Base-by-base conservation (phyloP, 495 filamentous ascomycete species). In the Polyplosphaeria fusca region DNA sequence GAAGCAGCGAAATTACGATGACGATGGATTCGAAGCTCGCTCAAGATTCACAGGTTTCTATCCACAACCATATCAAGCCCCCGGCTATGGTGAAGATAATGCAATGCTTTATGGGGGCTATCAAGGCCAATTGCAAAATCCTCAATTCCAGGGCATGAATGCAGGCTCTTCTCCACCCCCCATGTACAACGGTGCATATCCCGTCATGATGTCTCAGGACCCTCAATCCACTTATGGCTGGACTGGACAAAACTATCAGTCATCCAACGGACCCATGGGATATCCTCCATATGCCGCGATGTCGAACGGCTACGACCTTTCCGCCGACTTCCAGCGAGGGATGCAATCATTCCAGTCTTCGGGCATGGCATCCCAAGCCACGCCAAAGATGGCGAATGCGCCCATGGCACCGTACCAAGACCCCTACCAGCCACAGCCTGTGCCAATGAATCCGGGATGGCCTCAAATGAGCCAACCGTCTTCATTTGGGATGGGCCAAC, bases 11-110 rank as follows among this genome's bases (percentile, higher is more conserved):
- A 85, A 86, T 35, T 76, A 78, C 45, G 86, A 88, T 61, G 86
- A 90, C 28, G 91, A 95, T 67, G 84, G 80, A 39, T 96, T 95
- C 61, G 89, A 95, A 66, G 85, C 85, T 5, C 80, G 91, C 28
- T 94, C 89, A 26, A 84, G 89, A 57, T 95, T 87, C 67, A 85
- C 84, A 55, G 74, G 81, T 7, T 91, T 85, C 68, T 92, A 85
- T 60, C 82, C 84, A 2, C 69, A 73, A 1, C 68, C 73, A 68
- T 71, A 72, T 42, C 12, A 47, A 23, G 26, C 37, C 3, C 51
- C 62, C 16, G 52, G 28, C 27, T 80, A 79, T 64, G 46, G 76
- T 70, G 71, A 71, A 30, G 47, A 80, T 74, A 27, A 73, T 65
- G 76, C 71, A 55, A 4, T 68, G 60, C 50, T 70, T 70, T 83